Percentiles rank a stretch among this genome's conserved stretches.
Evolutionary conservation across 164 flowering plant genomes (phyloP).

Genomic region (Tinospora cordifolia): DNA sequence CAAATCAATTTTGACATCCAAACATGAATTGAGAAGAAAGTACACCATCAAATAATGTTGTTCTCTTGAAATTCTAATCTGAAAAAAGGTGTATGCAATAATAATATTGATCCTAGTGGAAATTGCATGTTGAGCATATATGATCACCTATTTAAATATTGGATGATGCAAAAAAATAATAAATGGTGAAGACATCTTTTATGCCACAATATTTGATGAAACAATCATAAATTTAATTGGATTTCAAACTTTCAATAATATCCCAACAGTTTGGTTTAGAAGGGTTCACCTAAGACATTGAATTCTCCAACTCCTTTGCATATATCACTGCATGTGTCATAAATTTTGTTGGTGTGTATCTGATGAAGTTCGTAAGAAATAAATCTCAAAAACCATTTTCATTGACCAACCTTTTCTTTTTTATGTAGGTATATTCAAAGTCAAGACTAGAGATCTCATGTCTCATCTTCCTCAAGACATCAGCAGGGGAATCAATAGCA

Average conservation of each 20-base stretch:
- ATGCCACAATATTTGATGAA: neutral
- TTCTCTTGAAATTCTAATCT: no score
- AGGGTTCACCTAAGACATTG: constrained; percentile 26
- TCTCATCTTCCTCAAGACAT: constrained; percentile 18
- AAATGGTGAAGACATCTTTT: neutral
- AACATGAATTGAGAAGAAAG: no score
- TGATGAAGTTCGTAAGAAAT: neutral
- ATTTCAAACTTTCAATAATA: neutral
- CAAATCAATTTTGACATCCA: no score
- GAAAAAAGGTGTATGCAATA: no score
- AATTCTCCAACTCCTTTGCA: constrained; percentile 10
- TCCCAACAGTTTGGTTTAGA: neutral
- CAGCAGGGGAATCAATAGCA: constrained; percentile 20
- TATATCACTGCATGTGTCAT: constrained; percentile 23
- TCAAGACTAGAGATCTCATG: constrained; percentile 16
- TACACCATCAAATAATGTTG: no score
- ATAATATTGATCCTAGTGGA: no score
- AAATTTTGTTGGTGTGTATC: constrained; percentile 10
- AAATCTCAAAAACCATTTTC: neutral
- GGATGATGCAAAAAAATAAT: neutral
- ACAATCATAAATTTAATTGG: neutral
- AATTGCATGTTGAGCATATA: no score
- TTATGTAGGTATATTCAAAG: constrained; percentile 21
- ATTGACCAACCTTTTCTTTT: constrained; percentile 28
- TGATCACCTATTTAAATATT: no score